Evolutionary conservation across 192 early-diverging fungal genomes (phyloP), one percentile per base, ranked within the genome.

Genomic region (Diversispora epigaea): DNA sequence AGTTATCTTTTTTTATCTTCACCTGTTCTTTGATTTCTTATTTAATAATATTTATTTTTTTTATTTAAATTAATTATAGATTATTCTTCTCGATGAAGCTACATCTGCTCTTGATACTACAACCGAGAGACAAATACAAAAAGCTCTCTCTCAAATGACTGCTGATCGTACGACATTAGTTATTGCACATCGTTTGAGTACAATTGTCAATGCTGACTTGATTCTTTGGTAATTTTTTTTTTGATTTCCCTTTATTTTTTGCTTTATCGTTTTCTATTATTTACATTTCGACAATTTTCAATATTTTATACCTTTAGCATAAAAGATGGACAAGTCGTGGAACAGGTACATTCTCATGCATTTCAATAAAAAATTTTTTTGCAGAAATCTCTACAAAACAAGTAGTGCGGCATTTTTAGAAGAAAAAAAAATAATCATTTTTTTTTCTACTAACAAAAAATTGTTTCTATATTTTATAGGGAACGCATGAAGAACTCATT

Each of bases 121-220:
- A 0, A 88, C 87, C 0, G 87, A 88, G 61, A 80, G 91, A 44
- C 87, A 93, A 62, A 95, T 99, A 78, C 97, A 99, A 77, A 78
- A 90, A 3, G 91, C 94, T 2, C 80, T 98, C 22, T 77, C 81
- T 6, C 83, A 87, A 14, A 90, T 99, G 86, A 92, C 90, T 4
- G 77, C 88, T 52, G 81, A 93, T 77, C 86, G 95, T 46, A 98
- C 96, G 3, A 96, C 95, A 3, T 86, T 99, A 17, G 88, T 94
- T 9, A 90, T 95, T 58, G 93, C 93, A 1, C 93, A 96, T 77
- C 89, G 95, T 11, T 83, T 96, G 47, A 91, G 88, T 40, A 98
- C 96, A 0, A 91, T 96, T 56, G 78, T 93, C 39, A 88, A 93
- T 73, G 89, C 92, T 4, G 96, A 98, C 80, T 62, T 63, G 19